Percentiles rank a stretch among this genome's conserved stretches.
These are phyloP conservation scores for Apiotrichum mycotoxinovorans DNA, from an alignment of 1,284 basidiomycete species.

Conservation along the genomic window DNA sequence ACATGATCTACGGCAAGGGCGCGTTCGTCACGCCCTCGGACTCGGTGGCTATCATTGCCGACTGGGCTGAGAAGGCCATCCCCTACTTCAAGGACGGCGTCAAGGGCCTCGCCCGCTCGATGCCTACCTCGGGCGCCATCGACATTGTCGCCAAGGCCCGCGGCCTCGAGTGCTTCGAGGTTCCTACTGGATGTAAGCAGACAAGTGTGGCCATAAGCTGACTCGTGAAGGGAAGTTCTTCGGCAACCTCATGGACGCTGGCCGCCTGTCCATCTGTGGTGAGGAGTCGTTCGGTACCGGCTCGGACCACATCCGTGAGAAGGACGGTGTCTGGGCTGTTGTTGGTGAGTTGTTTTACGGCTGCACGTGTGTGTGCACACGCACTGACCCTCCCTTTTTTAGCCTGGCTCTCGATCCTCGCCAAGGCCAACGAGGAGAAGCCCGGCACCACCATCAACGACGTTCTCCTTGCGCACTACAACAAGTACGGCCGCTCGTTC, in stretches of 20 bases:
- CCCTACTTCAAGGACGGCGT: conserved; percentile 93
- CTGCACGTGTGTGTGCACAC: not conserved
- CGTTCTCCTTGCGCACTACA: conserved; percentile 80
- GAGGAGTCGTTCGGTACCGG: conserved; percentile 99
- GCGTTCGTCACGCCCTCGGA: conserved; percentile 98
- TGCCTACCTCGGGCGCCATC: conserved; percentile 96
- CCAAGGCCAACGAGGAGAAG: conserved; percentile 81
- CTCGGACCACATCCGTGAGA: conserved; percentile 98
- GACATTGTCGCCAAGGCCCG: conserved; percentile 94
- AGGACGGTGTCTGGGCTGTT: conserved; percentile 97
- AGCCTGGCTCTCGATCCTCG: conserved; percentile 98
- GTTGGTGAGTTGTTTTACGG: conserved; percentile 60
- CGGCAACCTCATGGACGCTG: conserved; percentile 99
- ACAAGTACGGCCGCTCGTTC: conserved; percentile 92
- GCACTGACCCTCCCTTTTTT: not conserved
- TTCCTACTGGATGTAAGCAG: conserved; percentile 75
- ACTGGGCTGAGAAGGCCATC: conserved; percentile 88
- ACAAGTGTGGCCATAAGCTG: not conserved
- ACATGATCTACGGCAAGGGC: conserved; percentile 99
- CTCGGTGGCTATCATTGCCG: conserved; percentile 96
- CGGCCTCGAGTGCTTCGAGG: conserved; percentile 90
- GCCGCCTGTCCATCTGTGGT: conserved; percentile 92
- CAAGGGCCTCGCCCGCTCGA: conserved; percentile 91
- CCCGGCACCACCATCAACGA: conserved; percentile 81
- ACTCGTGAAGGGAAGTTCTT: conserved; percentile 88